phyloP scores from a whole-genome alignment of 805 yeast species.

The Lachancea kluyveri region DNA sequence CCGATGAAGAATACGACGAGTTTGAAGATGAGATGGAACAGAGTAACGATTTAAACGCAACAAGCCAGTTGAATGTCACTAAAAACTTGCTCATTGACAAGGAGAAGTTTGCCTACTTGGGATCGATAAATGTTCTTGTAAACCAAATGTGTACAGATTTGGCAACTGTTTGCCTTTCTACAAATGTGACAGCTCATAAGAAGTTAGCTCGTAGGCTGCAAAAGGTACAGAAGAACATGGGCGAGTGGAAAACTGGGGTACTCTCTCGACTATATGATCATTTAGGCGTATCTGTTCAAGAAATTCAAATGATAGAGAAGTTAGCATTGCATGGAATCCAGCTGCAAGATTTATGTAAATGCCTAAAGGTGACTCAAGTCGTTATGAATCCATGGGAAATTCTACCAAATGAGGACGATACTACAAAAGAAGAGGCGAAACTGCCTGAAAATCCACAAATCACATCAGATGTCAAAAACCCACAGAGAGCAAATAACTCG shows the following conservation, averaged over 20 bases:
- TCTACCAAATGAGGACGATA: slow-evolving; percentile 7
- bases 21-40: slow-evolving; percentile 35
- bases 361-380: slow-evolving; percentile 46
- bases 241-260: slow-evolving; percentile 75
- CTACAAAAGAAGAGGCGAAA: slow-evolving; percentile 7
- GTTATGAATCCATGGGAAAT: slow-evolving; percentile 47
- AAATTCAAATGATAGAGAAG: slow-evolving; percentile 80
- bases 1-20: slow-evolving; percentile 31
- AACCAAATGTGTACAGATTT: slow-evolving; percentile 80
- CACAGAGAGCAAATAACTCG: slow-evolving; percentile 3
- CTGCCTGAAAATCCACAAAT: neutral
- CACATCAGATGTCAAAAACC: slow-evolving; percentile 1
- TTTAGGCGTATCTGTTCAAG: slow-evolving; percentile 69
- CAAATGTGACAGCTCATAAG: slow-evolving; percentile 39
- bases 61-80: slow-evolving; percentile 64
- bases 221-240: slow-evolving; percentile 67
- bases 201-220: slow-evolving; percentile 56
- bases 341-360: slow-evolving; percentile 60
- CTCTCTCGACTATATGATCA: slow-evolving; percentile 72
- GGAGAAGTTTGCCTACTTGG: slow-evolving; percentile 89
- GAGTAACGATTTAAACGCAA: slow-evolving; percentile 31
- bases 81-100: slow-evolving; percentile 73
- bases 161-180: slow-evolving; percentile 49
- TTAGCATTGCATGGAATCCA: slow-evolving; percentile 79
- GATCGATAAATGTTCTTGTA: slow-evolving; percentile 66